A percentile compares a stretch with the other conserved stretches of the same genome.
These are phyloP conservation scores for Ceratocystis harringtonii DNA, from an alignment of 2,329 filamentous ascomycete genomes.

Conservation along the genomic window DNA sequence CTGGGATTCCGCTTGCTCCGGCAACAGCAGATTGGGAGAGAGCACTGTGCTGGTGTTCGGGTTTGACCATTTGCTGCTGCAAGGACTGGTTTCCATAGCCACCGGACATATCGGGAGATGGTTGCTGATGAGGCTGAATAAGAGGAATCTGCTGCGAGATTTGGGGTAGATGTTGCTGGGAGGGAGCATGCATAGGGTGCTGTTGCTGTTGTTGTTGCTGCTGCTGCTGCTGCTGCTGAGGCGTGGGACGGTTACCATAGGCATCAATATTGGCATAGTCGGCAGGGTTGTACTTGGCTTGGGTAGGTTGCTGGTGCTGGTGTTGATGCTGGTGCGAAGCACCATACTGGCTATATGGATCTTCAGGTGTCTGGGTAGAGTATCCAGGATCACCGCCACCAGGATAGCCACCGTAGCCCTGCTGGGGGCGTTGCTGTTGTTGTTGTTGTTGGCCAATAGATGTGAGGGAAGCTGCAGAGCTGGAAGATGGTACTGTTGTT, in stretches of 20 bases:
- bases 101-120: not conserved
- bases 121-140: constrained; percentile 21
- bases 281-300: constrained; percentile 60
- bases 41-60: constrained; percentile 21
- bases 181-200: constrained; percentile 21
- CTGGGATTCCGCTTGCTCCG: constrained; percentile 15
- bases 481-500: constrained; percentile 36
- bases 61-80: constrained; percentile 26
- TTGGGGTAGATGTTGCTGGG: constrained; percentile 10
- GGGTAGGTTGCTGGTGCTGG: constrained; percentile 29
- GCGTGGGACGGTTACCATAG: constrained; percentile 29
- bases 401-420: constrained; percentile 23
- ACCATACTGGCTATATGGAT: constrained; percentile 20
- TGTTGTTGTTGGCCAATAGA: constrained; percentile 34
- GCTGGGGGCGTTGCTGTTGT: constrained; percentile 25
- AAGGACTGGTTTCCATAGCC: constrained; percentile 23
- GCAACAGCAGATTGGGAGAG: constrained; percentile 22
- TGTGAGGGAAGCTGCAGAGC: constrained; percentile 41
- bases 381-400: constrained; percentile 11
- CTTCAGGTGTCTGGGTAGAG: constrained; percentile 2
- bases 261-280: constrained; percentile 53
- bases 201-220: constrained; percentile 23
- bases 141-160: constrained; percentile 20
- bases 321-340: constrained; percentile 20
- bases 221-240: constrained; percentile 25